A percentile compares a stretch with the other conserved stretches of the same genome.
phyloP scores from a whole-genome alignment of 2,329 filamentous ascomycete species.

The Stagonosporopsis rhizophila region DNA sequence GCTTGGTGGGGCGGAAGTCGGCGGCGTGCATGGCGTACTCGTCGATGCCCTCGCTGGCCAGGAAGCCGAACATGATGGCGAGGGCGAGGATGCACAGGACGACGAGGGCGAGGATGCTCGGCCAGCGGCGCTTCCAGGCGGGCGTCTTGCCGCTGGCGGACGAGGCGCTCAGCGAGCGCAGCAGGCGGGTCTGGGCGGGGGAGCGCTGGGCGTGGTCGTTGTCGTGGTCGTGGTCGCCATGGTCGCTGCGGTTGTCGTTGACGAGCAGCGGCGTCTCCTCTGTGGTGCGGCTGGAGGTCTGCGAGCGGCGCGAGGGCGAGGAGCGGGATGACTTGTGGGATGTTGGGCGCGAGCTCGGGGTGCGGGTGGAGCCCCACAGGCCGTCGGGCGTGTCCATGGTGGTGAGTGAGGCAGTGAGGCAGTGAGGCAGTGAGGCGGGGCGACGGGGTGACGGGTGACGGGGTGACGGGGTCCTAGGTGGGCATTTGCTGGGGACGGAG shows the following conservation, averaged over 20 bases:
- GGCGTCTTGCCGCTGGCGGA: constrained; percentile 34
- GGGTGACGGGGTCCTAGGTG: not conserved
- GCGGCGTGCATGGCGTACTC: constrained; percentile 85
- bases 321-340: constrained; percentile 48
- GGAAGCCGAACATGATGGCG: constrained; percentile 81
- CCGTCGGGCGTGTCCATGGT: constrained; percentile 46
- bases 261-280: constrained; percentile 52
- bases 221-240: constrained; percentile 21
- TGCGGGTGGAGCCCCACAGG: constrained; percentile 47
- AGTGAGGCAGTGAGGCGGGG: not conserved
- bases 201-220: constrained; percentile 30
- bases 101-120: constrained; percentile 76
- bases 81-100: constrained; percentile 69
- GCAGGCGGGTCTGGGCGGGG: constrained; percentile 46
- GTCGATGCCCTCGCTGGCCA: constrained; percentile 80
- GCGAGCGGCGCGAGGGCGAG: constrained; percentile 41
- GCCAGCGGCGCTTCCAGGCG: constrained; percentile 67
- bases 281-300: constrained; percentile 42
- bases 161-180: constrained; percentile 43
- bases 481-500: not conserved
- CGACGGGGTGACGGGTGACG: too few relatives aligned
- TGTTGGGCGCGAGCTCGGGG: constrained; percentile 47
- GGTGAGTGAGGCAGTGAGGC: not conserved
- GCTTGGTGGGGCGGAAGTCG: constrained; percentile 79
- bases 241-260: constrained; percentile 28